Base-by-base conservation (phyloP, 345 rosid species). In the Brassica cretica region DNA sequence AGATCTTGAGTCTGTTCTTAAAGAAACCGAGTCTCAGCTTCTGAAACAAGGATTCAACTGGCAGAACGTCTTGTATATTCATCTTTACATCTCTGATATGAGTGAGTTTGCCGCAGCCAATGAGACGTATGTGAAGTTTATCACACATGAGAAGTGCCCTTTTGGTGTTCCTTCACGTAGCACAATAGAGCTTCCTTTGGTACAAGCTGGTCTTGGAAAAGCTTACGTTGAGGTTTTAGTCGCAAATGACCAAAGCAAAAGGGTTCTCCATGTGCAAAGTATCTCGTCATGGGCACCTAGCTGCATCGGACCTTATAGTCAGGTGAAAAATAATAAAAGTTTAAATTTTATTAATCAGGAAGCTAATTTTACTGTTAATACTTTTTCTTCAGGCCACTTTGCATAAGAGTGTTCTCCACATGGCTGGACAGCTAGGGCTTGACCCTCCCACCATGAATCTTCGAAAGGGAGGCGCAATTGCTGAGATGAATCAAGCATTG, bases 271-370 rank as follows among this genome's bases (percentile, higher is more conserved):
- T 78, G 99, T 95, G 4, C 98, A 93, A 71, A 95, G 98, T 80
- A 93, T 93, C 66, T 95, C 99, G 46, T 86, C 87, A 66, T 95
- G 99, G 99, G 99, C 99, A 70, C 99, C 99, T 44, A 91, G 99
- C 83, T 93, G 99, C 89, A 95, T 95, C 49, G 99, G 99, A 72
- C 99, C 99, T 66, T 95, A 93, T 74, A 93, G 99, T 81, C 99
- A 95, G 96, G 99, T 91, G 81, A 53, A 49, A 35, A 8, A 39
- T 7, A 39, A 39, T 9, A 9, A 37, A 37, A 10, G 2, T 37
- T 30, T 0, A 30, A 30, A 24, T 24, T 24, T 30, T 30, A 30
- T 30, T 30, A 24, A 24, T 24, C 25, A 24, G 25, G 25, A 24
- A 24, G 25, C 25, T 24, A 24, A 24, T 24, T 24, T 24, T 24